These are phyloP conservation scores for Byssothecium circinans DNA, from an alignment of 2,329 filamentous ascomycete species.

Conservation along the genomic window DNA sequence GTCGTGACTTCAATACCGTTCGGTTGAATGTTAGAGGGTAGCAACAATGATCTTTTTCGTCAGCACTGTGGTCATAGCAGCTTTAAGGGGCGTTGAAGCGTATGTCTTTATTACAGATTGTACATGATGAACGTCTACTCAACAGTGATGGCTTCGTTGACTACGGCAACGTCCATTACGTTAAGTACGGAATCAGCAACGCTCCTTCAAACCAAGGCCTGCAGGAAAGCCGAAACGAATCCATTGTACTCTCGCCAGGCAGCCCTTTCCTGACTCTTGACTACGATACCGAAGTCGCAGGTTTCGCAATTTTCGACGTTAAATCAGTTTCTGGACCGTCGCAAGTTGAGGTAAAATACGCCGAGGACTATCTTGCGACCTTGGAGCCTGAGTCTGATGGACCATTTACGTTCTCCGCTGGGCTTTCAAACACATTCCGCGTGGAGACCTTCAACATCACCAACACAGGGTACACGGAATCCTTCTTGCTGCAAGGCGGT, in stretches of 20 bases:
- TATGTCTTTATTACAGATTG: too few relatives aligned
- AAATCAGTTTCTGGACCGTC: neutral
- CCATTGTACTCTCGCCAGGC: constrained; percentile 8
- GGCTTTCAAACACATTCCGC: constrained; percentile 33
- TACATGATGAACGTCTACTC: too few relatives aligned
- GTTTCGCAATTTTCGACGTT: constrained; percentile 16
- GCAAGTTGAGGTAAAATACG: constrained; percentile 14
- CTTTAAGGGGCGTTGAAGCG: too few relatives aligned
- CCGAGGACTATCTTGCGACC: constrained; percentile 7
- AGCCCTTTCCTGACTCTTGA: constrained; percentile 12
- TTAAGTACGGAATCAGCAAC: neutral
- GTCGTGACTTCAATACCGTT: too few relatives aligned
- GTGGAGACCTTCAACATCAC: constrained; percentile 47
- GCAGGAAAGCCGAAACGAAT: neutral
- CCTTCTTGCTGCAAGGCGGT: constrained; percentile 46
- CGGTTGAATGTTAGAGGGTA: too few relatives aligned
- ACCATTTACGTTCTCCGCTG: constrained; percentile 21
- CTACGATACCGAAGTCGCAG: constrained; percentile 20
- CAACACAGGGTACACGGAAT: constrained; percentile 25
- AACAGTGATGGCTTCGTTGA: neutral
- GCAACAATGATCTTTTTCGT: too few relatives aligned
- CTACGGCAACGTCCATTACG: neutral
- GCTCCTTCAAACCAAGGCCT: neutral
- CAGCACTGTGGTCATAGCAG: too few relatives aligned
- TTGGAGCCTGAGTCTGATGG: constrained; percentile 10